Percentiles rank a stretch among this genome's conserved stretches.
These are phyloP conservation scores for Tylopilus balloui DNA, from an alignment of 768 basidiomycete genomes.

Conservation along the genomic window DNA sequence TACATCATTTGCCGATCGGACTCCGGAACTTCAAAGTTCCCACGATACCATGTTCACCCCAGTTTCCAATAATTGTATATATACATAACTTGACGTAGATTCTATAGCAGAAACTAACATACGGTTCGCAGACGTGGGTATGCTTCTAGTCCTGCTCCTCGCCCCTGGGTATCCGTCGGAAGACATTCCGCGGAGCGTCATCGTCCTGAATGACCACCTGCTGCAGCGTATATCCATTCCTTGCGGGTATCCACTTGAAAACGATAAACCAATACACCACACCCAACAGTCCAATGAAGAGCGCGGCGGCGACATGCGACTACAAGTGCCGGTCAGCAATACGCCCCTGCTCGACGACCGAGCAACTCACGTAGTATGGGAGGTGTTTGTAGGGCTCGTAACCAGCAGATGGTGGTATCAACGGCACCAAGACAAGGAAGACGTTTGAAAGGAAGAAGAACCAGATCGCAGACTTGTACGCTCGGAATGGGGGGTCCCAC, in stretches of 20 bases:
- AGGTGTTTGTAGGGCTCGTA: slow-evolving; percentile 50
- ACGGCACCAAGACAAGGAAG: slow-evolving; percentile 57
- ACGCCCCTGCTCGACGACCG: background rate
- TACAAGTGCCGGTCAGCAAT: slow-evolving; percentile 17
- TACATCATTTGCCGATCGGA: slow-evolving; percentile 10
- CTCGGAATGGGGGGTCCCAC: slow-evolving; percentile 66
- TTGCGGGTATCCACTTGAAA: slow-evolving; percentile 46
- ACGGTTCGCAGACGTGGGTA: background rate
- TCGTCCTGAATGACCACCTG: slow-evolving; percentile 50
- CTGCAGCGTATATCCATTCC: slow-evolving; percentile 45
- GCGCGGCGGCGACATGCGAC: slow-evolving; percentile 48
- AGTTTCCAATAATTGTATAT: no score
- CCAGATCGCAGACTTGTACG: slow-evolving; percentile 44
- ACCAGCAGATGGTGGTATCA: slow-evolving; percentile 56
- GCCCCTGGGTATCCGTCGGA: slow-evolving; percentile 36
- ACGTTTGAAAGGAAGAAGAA: slow-evolving; percentile 64
- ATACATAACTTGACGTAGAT: no score
- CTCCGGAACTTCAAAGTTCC: slow-evolving; percentile 8
- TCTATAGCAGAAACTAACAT: no score
- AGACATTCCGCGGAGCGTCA: slow-evolving; percentile 53
- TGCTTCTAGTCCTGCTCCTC: background rate
- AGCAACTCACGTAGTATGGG: slow-evolving; percentile 61
- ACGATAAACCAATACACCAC: slow-evolving; percentile 54
- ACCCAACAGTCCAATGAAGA: slow-evolving; percentile 46
- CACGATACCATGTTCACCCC: no score